phyloP scores from a whole-genome alignment of 768 basidiomycete species.

The Boletus barrowsii region DNA sequence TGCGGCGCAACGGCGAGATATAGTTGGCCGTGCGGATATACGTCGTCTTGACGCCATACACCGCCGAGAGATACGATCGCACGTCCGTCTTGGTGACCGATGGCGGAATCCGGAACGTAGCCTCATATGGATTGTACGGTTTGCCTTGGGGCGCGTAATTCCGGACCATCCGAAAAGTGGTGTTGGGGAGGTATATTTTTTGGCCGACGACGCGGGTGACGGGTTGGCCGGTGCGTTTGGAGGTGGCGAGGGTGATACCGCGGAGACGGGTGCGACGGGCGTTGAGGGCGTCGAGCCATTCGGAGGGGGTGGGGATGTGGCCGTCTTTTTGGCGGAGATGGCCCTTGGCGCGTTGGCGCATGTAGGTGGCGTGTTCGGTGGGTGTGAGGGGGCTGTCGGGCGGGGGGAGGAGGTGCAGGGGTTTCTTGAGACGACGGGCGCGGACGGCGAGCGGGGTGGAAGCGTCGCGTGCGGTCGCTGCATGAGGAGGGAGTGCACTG shows the following conservation, averaged over 20 bases:
- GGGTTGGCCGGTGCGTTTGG: conserved; percentile 27
- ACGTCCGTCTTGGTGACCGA: conserved; percentile 91
- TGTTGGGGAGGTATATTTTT: conserved; percentile 87
- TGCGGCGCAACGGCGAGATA: conserved; percentile 49
- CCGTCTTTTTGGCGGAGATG: conserved; percentile 39
- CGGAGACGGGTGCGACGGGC: conserved; percentile 62
- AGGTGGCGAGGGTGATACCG: conserved; percentile 52
- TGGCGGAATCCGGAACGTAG: conserved; percentile 89
- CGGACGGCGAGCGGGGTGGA: conserved; percentile 75
- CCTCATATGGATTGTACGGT: conserved; percentile 92
- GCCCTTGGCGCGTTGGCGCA: conserved; percentile 54
- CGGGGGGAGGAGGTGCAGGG: conserved; percentile 35
- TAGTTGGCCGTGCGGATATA: conserved; percentile 97
- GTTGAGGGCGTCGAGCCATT: conserved; percentile 61
- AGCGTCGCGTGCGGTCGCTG: conserved; percentile 53
- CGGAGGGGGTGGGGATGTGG: conserved; percentile 42
- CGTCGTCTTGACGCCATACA: conserved; percentile 87
- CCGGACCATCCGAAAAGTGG: conserved; percentile 76
- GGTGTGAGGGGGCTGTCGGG: conserved; percentile 59
- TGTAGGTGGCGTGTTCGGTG: conserved; percentile 59
- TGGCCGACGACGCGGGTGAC: conserved; percentile 64
- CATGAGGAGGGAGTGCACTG: conserved; percentile 48
- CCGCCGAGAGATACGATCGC: conserved; percentile 75
- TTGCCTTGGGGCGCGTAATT: conserved; percentile 75
- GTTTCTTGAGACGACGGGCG: conserved; percentile 56